A percentile compares a stretch with the other conserved stretches of the same genome.
Evolutionary conservation across 2,329 filamentous ascomycete species (phyloP).

Genomic region (Cercospora sp.): DNA sequence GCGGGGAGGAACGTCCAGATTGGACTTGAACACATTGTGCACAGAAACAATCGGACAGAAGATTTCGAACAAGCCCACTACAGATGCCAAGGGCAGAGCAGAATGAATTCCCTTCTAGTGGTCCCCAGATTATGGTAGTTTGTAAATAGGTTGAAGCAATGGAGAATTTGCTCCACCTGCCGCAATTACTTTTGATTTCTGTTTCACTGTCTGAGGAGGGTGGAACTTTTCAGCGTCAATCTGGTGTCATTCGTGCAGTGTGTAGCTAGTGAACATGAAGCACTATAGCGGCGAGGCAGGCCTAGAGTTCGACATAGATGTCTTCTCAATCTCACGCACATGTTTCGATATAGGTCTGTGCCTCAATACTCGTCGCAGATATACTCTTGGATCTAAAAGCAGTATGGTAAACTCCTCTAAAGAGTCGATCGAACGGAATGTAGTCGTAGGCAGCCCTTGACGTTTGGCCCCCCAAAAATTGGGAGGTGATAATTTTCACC

Average conservation of each 20-base stretch:
- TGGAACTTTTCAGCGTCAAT: not conserved
- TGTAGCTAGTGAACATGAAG: not conserved
- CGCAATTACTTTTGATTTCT: not conserved
- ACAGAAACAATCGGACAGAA: not conserved
- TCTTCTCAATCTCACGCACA: too few relatives aligned
- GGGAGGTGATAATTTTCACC: too few relatives aligned
- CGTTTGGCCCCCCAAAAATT: too few relatives aligned
- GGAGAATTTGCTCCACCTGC: not conserved
- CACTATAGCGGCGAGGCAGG: not conserved
- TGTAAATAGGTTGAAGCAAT: not conserved
- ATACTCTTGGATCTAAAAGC: too few relatives aligned
- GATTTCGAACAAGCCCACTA: not conserved
- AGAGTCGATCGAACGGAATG: too few relatives aligned
- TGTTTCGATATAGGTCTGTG: too few relatives aligned
- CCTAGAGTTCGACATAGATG: too few relatives aligned
- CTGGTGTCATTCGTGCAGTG: not conserved
- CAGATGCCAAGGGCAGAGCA: not conserved
- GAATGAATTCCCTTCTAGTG: not conserved
- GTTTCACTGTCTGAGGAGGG: not conserved
- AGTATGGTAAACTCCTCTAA: too few relatives aligned
- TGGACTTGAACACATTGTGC: not conserved
- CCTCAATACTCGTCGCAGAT: too few relatives aligned
- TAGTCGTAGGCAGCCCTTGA: too few relatives aligned
- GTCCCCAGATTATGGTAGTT: not conserved
- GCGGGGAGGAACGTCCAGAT: not conserved